Base-by-base conservation (phyloP, 2,329 filamentous ascomycete species). In the Cladosporium sp. region DNA sequence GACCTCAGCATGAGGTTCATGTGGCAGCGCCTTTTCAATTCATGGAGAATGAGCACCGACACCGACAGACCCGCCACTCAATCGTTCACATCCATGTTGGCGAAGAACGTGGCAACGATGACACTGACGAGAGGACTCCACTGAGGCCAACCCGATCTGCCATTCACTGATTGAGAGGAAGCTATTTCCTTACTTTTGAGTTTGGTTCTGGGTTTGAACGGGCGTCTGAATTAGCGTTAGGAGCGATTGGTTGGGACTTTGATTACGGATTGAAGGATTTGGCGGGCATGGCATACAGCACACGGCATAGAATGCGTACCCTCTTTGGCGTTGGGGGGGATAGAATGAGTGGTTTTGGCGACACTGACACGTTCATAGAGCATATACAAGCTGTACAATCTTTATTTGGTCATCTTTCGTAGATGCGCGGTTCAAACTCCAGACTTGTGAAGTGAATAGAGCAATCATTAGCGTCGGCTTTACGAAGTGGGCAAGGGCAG, bases 1-100 rank as follows among this genome's bases (percentile, higher is more conserved):
- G 49, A 16, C 43, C 43, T 28, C 49, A 52, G 35, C 49, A 52
- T n/a, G 49, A 52, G 34, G 43, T 52, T 3, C 49, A 52, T 9
- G 49, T 52, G 8, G 49, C 43, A 6, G 49, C 43, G 11, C 49
- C 49, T 11, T 46, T 52, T 37, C 49, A 46, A 10, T 52, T 41
- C 35, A 28, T 46, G 9, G 49, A 52, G 35, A 46, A 52, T 5
- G 49, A 52, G 34, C 43, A 45, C 9, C 43, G 46, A 8, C 42
- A 46, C 9, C 43, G 40, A 9, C 38, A 22, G 9, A 32, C 43
- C 9, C 31, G 48, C 11, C 48, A 37, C 9, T 50, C 48, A 5
- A 41, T 52, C 13, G 18, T 52, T n/a, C 43, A 46, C 8, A 52
- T 45, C 9, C 43, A 42, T 16, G 34, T 52, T 4, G 35, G 32